Evolutionary conservation across 1,139 yeast species (phyloP).

Genomic region (Geotrichum restrictum): DNA sequence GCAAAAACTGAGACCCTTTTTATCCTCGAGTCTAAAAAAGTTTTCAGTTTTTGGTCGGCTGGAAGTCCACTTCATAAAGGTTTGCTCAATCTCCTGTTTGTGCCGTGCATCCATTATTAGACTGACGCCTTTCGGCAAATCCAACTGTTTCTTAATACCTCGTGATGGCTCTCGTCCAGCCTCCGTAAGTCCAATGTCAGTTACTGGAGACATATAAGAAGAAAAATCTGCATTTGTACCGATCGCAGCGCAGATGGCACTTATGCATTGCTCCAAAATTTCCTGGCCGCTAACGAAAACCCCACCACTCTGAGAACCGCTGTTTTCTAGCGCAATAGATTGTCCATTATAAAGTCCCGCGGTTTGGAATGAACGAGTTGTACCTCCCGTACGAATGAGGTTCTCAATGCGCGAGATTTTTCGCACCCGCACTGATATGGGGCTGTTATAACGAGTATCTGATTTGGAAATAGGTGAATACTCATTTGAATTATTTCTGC

Average conservation of each 20-base stretch:
- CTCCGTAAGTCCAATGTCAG: slow-evolving; percentile 10
- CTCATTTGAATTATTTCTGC: slow-evolving; percentile 16
- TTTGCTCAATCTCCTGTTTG: slow-evolving; percentile 17
- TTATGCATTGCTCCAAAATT: slow-evolving; percentile 5
- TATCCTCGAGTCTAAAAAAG: slow-evolving; percentile 29
- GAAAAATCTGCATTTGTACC: slow-evolving; percentile 11
- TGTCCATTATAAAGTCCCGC: slow-evolving; percentile 7
- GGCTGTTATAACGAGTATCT: slow-evolving; percentile 6
- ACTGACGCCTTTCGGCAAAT: slow-evolving; percentile 16
- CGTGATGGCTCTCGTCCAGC: slow-evolving; percentile 18
- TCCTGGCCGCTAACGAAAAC: slow-evolving; percentile 16
- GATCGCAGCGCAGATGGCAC: slow-evolving; percentile 13
- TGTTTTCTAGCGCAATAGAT: background rate
- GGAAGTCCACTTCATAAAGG: slow-evolving; percentile 26
- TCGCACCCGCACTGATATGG: background rate
- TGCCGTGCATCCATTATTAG: slow-evolving; percentile 20
- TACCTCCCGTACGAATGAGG: slow-evolving; percentile 16
- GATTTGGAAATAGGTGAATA: slow-evolving; percentile 15
- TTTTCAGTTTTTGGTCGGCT: slow-evolving; percentile 25
- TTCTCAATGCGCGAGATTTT: slow-evolving; percentile 10
- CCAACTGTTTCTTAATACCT: slow-evolving; percentile 17
- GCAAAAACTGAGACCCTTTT: slow-evolving; percentile 26
- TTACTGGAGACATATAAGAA: slow-evolving; percentile 8
- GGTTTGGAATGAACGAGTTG: slow-evolving; percentile 8
- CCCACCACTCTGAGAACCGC: no score